Percentiles rank a stretch among this genome's conserved stretches.
These are phyloP conservation scores for Lunasporangiospora selenospora DNA, from an alignment of 192 early-diverging fungal species.

Conservation along the genomic window DNA sequence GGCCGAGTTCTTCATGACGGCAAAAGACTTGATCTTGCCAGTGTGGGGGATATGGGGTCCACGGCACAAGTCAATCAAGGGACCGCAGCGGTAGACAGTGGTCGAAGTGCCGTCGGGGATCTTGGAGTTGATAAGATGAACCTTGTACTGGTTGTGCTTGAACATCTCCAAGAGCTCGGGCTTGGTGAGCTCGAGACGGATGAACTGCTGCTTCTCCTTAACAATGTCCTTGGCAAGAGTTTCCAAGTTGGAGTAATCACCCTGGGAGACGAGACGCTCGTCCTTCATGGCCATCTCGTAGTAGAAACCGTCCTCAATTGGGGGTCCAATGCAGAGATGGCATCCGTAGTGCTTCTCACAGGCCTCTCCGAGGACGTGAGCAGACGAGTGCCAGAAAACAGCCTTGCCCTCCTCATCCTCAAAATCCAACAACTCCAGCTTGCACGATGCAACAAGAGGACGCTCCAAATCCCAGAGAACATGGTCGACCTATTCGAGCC, in stretches of 20 bases:
- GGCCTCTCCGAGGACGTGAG: conserved; percentile 96
- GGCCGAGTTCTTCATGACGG: conserved; percentile 95
- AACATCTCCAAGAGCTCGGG: conserved; percentile 96
- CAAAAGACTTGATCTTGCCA: conserved; percentile 91
- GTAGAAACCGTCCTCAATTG: conserved; percentile 97
- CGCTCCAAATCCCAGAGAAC: conserved; percentile 88
- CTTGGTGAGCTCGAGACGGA: conserved; percentile 89
- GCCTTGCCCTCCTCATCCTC: conserved; percentile 89
- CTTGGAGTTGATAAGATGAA: conserved; percentile 90
- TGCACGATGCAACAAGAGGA: conserved; percentile 82
- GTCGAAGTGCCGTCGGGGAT: conserved; percentile 93
- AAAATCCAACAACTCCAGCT: conserved; percentile 93
- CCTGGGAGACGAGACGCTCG: conserved; percentile 73
- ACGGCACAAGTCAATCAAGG: conserved; percentile 95
- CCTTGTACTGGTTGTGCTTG: conserved; percentile 98
- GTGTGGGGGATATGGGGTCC: conserved; percentile 98
- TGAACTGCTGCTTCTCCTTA: conserved; percentile 96
- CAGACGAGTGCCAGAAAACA: conserved; percentile 99
- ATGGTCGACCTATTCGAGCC: conserved; percentile 69
- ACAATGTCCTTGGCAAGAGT: conserved; percentile 85
- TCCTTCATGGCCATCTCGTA: conserved; percentile 89
- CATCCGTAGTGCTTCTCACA: conserved; percentile 98
- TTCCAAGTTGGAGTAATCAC: conserved; percentile 89
- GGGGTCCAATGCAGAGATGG: conserved; percentile 96
- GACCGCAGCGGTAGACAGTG: conserved; percentile 98